phyloP scores from a whole-genome alignment of 108 stramenopile genomes.

The Epithemia pelagica region DNA sequence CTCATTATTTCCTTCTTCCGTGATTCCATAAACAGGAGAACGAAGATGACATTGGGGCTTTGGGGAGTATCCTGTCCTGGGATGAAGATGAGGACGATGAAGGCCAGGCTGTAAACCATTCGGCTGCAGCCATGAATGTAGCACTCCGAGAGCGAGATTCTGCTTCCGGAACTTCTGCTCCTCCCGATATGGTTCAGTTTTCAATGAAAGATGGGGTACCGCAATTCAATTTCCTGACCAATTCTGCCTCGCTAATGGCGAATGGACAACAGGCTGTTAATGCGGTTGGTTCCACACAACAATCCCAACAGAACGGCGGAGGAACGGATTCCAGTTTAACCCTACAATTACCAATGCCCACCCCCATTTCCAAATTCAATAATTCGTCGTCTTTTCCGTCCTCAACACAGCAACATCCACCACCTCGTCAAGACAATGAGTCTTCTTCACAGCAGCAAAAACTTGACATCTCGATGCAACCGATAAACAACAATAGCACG shows the following conservation, averaged over 20 bases:
- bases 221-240: conserved; percentile 3
- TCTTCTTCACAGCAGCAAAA: not conserved
- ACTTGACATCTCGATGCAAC: conserved; percentile 10
- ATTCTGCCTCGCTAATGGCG: not conserved
- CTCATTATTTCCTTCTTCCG: too few species aligned
- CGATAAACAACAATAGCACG: not conserved
- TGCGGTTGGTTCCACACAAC: not conserved
- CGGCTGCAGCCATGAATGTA: conserved; percentile 1
- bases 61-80: conserved; percentile 53
- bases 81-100: conserved; percentile 62
- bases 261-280: not conserved
- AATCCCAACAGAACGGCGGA: not conserved
- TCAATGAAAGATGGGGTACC: conserved; percentile 1
- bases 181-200: conserved; percentile 7
- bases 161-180: not conserved
- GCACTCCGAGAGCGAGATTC: conserved; percentile 3
- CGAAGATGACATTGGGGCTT: conserved; percentile 52
- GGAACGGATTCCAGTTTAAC: conserved; percentile 1
- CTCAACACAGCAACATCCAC: not conserved
- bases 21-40: conserved; percentile 18
- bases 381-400: not conserved
- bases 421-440: not conserved
- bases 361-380: conserved; percentile 7
- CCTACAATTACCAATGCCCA: conserved; percentile 10
- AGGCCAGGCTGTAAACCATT: conserved; percentile 5